Evolutionary conservation across 768 basidiomycete species (phyloP).

Genomic region (Panellus pusillus): DNA sequence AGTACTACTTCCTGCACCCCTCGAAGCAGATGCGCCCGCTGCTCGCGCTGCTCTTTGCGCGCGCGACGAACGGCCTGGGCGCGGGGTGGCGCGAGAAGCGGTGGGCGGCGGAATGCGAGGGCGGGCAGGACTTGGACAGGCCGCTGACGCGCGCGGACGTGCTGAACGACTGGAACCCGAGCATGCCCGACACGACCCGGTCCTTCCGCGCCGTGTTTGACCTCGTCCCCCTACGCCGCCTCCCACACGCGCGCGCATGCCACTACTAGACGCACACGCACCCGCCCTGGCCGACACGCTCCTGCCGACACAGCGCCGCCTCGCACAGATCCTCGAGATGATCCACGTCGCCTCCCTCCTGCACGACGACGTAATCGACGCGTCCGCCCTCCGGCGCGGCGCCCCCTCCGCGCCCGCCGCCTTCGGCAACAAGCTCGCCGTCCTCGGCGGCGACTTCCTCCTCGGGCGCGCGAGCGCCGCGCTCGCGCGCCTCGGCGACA

Average conservation of each 20-base stretch:
- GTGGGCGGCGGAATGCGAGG: conserved; percentile 61
- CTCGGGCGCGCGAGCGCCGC: conserved; percentile 89
- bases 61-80: conserved; percentile 91
- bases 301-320: conserved; percentile 86
- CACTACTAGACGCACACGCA: conserved; percentile 18
- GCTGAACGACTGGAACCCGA: conserved; percentile 89
- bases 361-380: conserved; percentile 88
- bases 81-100: conserved; percentile 57
- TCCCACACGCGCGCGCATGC: conserved; percentile 33
- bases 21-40: conserved; percentile 91
- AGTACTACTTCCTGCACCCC: conserved; percentile 88
- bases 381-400: conserved; percentile 59
- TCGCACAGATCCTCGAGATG: conserved; percentile 98
- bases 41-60: conserved; percentile 84
- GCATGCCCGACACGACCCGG: conserved; percentile 73
- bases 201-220: conserved; percentile 65
- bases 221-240: conserved; percentile 41
- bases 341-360: conserved; percentile 93
- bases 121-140: conserved; percentile 65
- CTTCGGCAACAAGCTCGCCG: conserved; percentile 91
- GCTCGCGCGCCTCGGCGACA: conserved; percentile 80
- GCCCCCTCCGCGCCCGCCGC: conserved; percentile 60
- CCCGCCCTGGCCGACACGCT: conserved; percentile 39
- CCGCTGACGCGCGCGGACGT: conserved; percentile 80
- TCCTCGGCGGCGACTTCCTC: conserved; percentile 95